These are phyloP conservation scores for Chiua virens DNA, from an alignment of 768 basidiomycete genomes.

Conservation along the genomic window DNA sequence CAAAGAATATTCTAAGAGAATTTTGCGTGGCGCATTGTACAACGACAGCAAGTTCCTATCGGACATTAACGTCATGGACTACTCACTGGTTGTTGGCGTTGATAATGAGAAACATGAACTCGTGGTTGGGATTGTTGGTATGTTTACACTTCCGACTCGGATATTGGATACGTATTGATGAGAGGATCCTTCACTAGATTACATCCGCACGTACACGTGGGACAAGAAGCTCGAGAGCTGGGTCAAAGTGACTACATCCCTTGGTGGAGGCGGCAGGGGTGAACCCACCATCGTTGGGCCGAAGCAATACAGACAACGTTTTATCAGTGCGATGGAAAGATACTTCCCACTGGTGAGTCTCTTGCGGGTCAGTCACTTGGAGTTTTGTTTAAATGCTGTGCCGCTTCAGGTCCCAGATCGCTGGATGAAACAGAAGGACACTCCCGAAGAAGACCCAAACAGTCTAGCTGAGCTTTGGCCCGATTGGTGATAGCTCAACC, in stretches of 20 bases:
- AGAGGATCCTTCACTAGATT: slow-evolving; percentile 51
- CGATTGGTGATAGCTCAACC: slow-evolving; percentile 50
- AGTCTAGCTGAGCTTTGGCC: slow-evolving; percentile 59
- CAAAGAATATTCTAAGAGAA: slow-evolving; percentile 94
- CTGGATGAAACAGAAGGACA: slow-evolving; percentile 86
- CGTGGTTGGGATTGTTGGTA: slow-evolving; percentile 96
- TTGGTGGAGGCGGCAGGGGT: slow-evolving; percentile 79
- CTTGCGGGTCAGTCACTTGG: neutral
- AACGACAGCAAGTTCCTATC: slow-evolving; percentile 96
- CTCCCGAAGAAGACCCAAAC: slow-evolving; percentile 71
- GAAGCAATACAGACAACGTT: slow-evolving; percentile 88
- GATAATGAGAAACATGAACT: slow-evolving; percentile 85
- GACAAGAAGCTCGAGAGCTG: slow-evolving; percentile 98
- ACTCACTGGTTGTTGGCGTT: slow-evolving; percentile 94
- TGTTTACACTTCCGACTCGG: slow-evolving; percentile 30
- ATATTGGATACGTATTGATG: slow-evolving; percentile 7
- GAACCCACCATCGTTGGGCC: slow-evolving; percentile 98
- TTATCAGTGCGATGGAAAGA: slow-evolving; percentile 84
- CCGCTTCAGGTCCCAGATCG: slow-evolving; percentile 72
- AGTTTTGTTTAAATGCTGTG: slow-evolving; percentile 1
- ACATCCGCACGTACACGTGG: slow-evolving; percentile 95
- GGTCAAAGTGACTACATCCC: slow-evolving; percentile 93
- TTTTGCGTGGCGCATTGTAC: slow-evolving; percentile 84
- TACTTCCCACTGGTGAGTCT: slow-evolving; percentile 78
- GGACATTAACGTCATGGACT: slow-evolving; percentile 96